Evolutionary conservation across 495 filamentous ascomycete species (phyloP).

Genomic region (Xylaria longipes): DNA sequence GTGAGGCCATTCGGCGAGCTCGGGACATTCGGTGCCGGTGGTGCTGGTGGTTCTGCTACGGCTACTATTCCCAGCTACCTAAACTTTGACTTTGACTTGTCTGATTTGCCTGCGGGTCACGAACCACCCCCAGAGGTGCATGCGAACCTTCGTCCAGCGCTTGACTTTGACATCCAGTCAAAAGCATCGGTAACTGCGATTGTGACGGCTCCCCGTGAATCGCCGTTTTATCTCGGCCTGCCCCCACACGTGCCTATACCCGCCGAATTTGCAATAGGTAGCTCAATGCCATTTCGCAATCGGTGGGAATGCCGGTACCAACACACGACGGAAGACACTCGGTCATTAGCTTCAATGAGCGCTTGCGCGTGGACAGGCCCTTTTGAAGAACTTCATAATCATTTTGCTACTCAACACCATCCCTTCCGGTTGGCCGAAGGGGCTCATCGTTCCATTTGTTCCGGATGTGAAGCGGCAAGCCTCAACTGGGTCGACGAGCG

Average conservation of each 20-base stretch:
- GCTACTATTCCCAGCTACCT: conserved; percentile 27
- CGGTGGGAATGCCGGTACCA: conserved; percentile 40
- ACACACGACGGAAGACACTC: conserved; percentile 21
- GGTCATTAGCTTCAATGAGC: conserved; percentile 29
- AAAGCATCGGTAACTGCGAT: conserved; percentile 12
- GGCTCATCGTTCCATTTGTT: conserved; percentile 29
- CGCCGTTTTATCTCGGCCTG: conserved; percentile 16
- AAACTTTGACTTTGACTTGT: conserved; percentile 18
- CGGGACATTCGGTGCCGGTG: conserved; percentile 36
- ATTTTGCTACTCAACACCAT: conserved; percentile 32
- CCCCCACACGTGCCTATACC: background rate
- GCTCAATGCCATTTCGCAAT: conserved; percentile 28
- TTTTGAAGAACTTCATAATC: conserved; percentile 22
- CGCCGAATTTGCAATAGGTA: conserved; percentile 34
- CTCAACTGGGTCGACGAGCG: background rate
- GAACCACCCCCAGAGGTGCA: background rate
- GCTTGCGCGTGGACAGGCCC: conserved; percentile 36
- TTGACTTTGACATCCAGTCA: conserved; percentile 19
- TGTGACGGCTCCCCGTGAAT: conserved; percentile 18
- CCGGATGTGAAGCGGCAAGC: conserved; percentile 22
- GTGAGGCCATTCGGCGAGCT: conserved; percentile 20
- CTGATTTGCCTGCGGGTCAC: background rate
- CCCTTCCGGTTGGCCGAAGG: conserved; percentile 22
- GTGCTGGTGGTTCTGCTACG: conserved; percentile 31
- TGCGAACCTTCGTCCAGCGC: background rate